Percentiles rank a stretch among this genome's conserved stretches.
Conservation (phyloP, 768 basidiomycete species). For the Leccinum variicolor region DNA sequence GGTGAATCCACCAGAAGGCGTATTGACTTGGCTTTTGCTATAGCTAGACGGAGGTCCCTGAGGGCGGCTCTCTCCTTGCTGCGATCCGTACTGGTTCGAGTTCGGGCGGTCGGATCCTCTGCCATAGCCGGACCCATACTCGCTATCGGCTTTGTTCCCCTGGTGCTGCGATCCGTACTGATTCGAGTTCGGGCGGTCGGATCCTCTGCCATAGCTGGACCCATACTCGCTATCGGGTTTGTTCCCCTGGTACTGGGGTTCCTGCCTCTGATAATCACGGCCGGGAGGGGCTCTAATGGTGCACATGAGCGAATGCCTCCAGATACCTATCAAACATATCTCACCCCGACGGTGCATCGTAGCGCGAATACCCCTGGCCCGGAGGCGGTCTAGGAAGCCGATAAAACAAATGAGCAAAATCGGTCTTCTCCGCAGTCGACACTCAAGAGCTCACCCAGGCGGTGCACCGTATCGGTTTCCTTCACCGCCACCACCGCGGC, state of each 20-base stretch:
- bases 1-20: constrained; percentile 18
- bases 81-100: constrained; percentile 10
- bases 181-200: constrained; percentile 6
- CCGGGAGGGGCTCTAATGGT: constrained; percentile 7
- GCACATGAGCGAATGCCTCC: not conserved
- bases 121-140: not conserved
- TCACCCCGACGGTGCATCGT: constrained; percentile 14
- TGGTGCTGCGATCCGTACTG: constrained; percentile 10
- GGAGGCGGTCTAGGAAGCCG: not conserved
- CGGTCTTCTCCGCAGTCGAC: not conserved
- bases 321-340: not conserved
- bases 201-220: not conserved
- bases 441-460: constrained; percentile 11
- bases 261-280: constrained; percentile 4
- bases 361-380: constrained; percentile 5
- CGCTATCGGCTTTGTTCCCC: constrained; percentile 4
- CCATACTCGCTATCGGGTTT: constrained; percentile 1
- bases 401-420: not conserved
- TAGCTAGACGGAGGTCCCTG: constrained; percentile 1
- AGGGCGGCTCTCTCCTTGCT: constrained; percentile 5
- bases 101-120: constrained; percentile 4
- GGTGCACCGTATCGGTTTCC: not conserved
- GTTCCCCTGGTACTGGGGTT: constrained; percentile 1
- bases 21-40: constrained; percentile 2
- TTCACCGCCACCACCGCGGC: not conserved